Base-by-base conservation (phyloP, 352 stramenopile species). In the Phytophthora litchii region DNA sequence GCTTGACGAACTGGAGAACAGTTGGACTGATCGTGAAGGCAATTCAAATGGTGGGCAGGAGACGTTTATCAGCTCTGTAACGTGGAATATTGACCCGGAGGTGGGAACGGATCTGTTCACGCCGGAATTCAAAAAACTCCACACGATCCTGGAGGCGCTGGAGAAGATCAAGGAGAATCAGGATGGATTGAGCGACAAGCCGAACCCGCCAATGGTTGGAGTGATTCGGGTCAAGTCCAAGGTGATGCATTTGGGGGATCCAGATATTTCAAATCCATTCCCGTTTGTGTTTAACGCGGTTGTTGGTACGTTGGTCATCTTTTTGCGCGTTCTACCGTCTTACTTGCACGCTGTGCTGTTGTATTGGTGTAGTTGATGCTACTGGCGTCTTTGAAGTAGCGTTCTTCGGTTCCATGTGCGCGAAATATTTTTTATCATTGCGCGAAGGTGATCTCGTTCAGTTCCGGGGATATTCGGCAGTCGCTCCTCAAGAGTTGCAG, bases 371-470 rank as follows among this genome's bases (percentile, higher is more conserved):
- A 91, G 82, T 74, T 14, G 82, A 91, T 52, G n/a, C 45, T 6
- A 54, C 58, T 1, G 64, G 60, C 0, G 72, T 64, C 0, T 62
- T 84, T 8, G 82, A 89, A 52, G 52, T 89, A 12, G 68, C 79
- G n/a, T 91, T 91, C 47, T 86, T 85, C 14, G 82, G 82, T 0
- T 78, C 79, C 2, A 83, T 83, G 74, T 87, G 76, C 11, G 80
- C 78, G 1, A 80, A 74, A 35, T 80, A 83, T 56, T 88, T 78
- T 54, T 27, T 78, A 12, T 54, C 60, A 0, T 46, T 91, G 21
- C 51, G 84, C 12, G 82, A 91, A 56, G 79, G 82, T 27, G 82
- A 91, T 36, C 51, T 89, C 17, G 50, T 89, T 19, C 78, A 89
- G 41, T 49, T 89, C 11, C 47, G 74, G 46, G 74, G 68, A 0